Conservation (phyloP, 805 yeast genomes). For the Debaryomyces prosopidis region DNA sequence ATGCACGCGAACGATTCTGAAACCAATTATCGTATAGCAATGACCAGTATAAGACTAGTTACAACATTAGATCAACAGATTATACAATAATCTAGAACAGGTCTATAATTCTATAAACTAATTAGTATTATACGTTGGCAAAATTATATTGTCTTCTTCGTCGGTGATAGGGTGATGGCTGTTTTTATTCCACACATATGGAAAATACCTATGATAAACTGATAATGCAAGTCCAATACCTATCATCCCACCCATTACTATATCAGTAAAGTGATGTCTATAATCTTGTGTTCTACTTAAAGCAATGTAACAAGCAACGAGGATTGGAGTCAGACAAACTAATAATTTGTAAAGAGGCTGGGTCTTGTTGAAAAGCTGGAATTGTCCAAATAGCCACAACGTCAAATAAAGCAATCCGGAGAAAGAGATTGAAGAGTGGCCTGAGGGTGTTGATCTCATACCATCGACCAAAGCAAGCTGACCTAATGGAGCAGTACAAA, state of each 20-base stretch:
- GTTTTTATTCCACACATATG: constrained; percentile 6
- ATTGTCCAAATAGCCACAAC: constrained; percentile 50
- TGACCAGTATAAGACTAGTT: too few species aligned
- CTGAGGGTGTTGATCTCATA: constrained; percentile 57
- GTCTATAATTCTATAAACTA: neutral
- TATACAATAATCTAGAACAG: neutral
- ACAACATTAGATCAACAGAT: too few species aligned
- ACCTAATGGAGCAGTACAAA: constrained; percentile 37
- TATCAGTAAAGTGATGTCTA: constrained; percentile 38
- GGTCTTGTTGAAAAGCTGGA: constrained; percentile 15
- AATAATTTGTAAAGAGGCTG: constrained; percentile 22
- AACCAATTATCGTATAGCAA: neutral
- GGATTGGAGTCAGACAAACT: constrained; percentile 19
- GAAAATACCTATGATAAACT: constrained; percentile 32
- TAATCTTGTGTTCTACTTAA: constrained; percentile 37
- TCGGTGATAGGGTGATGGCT: constrained; percentile 10
- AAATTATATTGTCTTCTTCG: constrained; percentile 7
- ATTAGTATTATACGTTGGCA: constrained; percentile 6
- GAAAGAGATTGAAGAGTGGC: constrained; percentile 57
- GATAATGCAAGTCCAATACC: constrained; percentile 27
- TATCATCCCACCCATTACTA: constrained; percentile 31
- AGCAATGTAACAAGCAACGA: constrained; percentile 32
- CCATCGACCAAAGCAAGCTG: constrained; percentile 44
- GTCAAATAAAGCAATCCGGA: constrained; percentile 48
- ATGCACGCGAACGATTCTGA: neutral